phyloP scores from a whole-genome alignment of 306 rosid genomes.

The Cercis canadensis region DNA sequence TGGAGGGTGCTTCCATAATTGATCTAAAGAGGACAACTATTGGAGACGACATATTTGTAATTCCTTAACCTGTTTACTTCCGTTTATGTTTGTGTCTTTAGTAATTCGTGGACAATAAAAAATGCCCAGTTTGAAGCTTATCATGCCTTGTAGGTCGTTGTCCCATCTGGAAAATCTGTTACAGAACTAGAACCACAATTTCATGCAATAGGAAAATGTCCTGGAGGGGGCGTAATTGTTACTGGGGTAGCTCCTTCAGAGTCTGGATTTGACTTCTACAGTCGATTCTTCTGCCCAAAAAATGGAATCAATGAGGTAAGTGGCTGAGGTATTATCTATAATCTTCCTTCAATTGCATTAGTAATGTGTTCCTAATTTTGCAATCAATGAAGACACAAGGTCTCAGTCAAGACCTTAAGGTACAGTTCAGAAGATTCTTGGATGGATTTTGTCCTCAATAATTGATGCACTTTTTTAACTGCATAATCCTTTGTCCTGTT shows the following conservation, averaged over 20 bases:
- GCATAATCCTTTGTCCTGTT: no score
- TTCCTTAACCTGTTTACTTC: not conserved
- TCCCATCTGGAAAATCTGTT: conserved; percentile 49
- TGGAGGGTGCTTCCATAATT: conserved; percentile 38
- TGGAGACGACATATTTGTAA: conserved; percentile 45
- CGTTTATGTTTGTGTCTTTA: not conserved
- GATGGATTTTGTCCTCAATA: no score
- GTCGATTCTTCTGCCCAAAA: conserved; percentile 53
- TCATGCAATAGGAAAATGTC: conserved; percentile 48
- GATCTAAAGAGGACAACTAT: conserved; percentile 34
- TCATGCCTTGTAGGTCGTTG: conserved; percentile 47
- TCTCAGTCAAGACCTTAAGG: no score
- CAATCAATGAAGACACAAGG: no score
- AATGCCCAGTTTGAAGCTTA: conserved; percentile 2
- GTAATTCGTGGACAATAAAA: not conserved
- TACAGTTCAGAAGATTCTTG: no score
- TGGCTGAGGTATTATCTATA: no score
- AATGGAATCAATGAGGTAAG: conserved; percentile 52
- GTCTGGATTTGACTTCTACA: conserved; percentile 59
- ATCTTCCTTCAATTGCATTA: no score
- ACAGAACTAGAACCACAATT: conserved; percentile 42
- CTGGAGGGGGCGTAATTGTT: conserved; percentile 53
- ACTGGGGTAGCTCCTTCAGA: conserved; percentile 51
- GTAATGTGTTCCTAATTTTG: no score
- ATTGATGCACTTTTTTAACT: no score